phyloP scores from a whole-genome alignment of 495 filamentous ascomycete genomes.

The Penicillium alfredii region DNA sequence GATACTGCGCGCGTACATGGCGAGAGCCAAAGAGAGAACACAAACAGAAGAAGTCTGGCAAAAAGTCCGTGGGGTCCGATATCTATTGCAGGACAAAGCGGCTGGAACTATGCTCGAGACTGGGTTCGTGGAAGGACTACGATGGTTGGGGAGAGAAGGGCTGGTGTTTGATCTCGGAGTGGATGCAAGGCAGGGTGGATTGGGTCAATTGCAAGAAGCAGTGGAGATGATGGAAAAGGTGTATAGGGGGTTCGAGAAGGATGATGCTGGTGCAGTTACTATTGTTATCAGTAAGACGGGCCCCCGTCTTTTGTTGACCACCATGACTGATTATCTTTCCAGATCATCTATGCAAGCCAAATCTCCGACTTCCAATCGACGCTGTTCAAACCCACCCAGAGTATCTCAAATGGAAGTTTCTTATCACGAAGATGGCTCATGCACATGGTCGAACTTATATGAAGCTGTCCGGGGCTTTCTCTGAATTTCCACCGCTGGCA shows the following conservation, averaged over 20 bases:
- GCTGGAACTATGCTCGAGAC: constrained; percentile 53
- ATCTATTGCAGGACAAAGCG: constrained; percentile 72
- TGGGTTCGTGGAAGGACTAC: constrained; percentile 62
- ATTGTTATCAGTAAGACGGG: constrained; percentile 57
- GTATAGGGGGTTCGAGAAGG: constrained; percentile 47
- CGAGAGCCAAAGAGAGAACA: constrained; percentile 31
- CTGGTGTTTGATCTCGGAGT: constrained; percentile 77
- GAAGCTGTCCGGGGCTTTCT: constrained; percentile 82
- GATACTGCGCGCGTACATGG: constrained; percentile 45
- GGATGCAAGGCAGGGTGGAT: constrained; percentile 62
- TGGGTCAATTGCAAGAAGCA: constrained; percentile 64
- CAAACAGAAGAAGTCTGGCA: constrained; percentile 31
- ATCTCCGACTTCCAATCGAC: constrained; percentile 47
- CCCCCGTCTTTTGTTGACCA: neutral
- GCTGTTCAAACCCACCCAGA: constrained; percentile 44
- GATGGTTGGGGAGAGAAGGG: constrained; percentile 55
- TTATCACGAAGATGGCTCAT: constrained; percentile 45
- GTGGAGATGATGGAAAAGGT: constrained; percentile 65
- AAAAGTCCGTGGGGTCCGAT: constrained; percentile 68
- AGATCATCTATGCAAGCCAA: constrained; percentile 89
- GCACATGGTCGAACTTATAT: constrained; percentile 59
- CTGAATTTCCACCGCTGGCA: constrained; percentile 55
- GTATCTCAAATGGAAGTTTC: constrained; percentile 48
- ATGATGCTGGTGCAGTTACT: constrained; percentile 54
- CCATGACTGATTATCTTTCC: constrained; percentile 5